Evolutionary conservation across 352 stramenopile species (phyloP).

Genomic region (Globisporangium paroecandrum): DNA sequence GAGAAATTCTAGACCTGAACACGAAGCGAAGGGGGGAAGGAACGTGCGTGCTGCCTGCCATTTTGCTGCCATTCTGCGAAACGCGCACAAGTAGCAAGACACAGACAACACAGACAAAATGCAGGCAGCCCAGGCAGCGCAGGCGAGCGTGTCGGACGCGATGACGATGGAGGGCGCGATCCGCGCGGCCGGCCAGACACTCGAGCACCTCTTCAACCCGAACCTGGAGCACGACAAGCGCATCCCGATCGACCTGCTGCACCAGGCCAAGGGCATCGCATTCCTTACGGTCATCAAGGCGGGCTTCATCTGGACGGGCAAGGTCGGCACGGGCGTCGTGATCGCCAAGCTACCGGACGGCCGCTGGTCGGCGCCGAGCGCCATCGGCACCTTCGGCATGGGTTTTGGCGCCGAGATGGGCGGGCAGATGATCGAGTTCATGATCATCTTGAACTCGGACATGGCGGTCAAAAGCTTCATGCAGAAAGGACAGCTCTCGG

Average conservation of each 20-base stretch:
- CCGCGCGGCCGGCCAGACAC: conserved; percentile 82
- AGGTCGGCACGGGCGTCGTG: conserved; percentile 90
- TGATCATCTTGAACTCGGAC: conserved; percentile 94
- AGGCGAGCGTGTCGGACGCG: conserved; percentile 47
- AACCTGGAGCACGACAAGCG: conserved; percentile 81
- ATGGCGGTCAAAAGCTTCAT: conserved; percentile 89
- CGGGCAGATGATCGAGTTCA: conserved; percentile 82
- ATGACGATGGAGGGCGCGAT: conserved; percentile 91
- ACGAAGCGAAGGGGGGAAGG: conserved; percentile 4
- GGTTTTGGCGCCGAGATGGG: conserved; percentile 78
- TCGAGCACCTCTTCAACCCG: conserved; percentile 91
- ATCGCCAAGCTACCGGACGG: conserved; percentile 92
- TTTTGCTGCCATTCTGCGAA: conserved; percentile 2
- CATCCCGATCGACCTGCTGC: conserved; percentile 89
- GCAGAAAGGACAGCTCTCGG: conserved; percentile 81
- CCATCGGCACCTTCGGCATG: conserved; percentile 91
- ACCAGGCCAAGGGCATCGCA: conserved; percentile 86
- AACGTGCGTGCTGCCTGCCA: neutral
- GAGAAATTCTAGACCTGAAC: neutral
- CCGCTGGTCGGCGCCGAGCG: conserved; percentile 93
- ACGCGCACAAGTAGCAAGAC: neutral
- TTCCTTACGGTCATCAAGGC: conserved; percentile 92
- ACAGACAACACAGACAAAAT: neutral
- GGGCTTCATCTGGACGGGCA: conserved; percentile 84
- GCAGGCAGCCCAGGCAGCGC: neutral